Base-by-base conservation (phyloP, 495 filamentous ascomycete genomes). In the Penicillium bialowiezense region DNA sequence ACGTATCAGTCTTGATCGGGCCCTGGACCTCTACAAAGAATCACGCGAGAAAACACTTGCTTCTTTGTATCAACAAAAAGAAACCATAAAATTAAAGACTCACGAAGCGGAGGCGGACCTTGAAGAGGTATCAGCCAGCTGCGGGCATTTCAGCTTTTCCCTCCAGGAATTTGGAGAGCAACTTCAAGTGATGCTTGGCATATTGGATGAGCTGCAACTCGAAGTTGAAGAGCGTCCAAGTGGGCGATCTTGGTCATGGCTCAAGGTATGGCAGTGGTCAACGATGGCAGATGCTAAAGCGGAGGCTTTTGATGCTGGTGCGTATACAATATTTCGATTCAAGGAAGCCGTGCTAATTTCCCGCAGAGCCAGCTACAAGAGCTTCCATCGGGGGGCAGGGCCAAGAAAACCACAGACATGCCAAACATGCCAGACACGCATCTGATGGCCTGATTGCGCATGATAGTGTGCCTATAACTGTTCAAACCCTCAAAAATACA, bases 81-180 rank as follows among this genome's bases (percentile, higher is more conserved):
- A 89, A 44, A 71, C 88, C 18, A 78, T 81, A 32, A 80, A 79
- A 45, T 69, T 82, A 4, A 75, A 81, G 24, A 78, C 81, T 2
- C 73, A 87, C 26, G 84, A 85, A 33, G 73, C 89, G n/a, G 87
- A 92, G 51, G 93, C 93, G 5, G 93, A 96, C 60, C 87, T 95
- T 41, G 93, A 98, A 64, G 93, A 98, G 66, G 90, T 97, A 7
- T 89, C 91, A 24, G 93, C 93, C 5, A 92, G 89, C 36, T 98
- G 93, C 59, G 91, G 92, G 3, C 90, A 97, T 61, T 98, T 97
- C 63, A 89, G 86, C 60, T 95, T 90, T 58, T 91, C 88, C 15
- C 72, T 98, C 20, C 77, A 91, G 47, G 85, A 90, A 52, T 90
- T 97, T 65, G 91, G 90, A 0, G 87, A 95, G 60, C 90, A 96